These are phyloP conservation scores for Phytophthora lateralis DNA, from an alignment of 352 stramenopile species.

Conservation along the genomic window DNA sequence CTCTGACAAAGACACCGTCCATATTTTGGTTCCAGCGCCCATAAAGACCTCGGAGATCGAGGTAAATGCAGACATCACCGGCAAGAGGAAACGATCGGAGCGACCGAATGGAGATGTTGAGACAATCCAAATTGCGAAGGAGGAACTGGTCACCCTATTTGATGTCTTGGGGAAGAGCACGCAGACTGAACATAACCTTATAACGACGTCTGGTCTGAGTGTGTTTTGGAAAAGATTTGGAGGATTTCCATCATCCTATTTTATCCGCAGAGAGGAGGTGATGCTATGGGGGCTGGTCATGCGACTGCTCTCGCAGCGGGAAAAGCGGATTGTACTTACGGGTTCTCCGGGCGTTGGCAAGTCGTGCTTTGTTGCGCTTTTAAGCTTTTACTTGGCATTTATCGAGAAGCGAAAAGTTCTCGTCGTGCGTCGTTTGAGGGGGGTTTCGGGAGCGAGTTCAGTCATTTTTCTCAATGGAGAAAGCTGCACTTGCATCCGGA, in stretches of 20 bases:
- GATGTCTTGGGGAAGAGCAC: constrained; percentile 14
- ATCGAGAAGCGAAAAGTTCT: constrained; percentile 31
- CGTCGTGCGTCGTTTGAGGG: constrained; percentile 23
- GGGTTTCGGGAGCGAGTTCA: constrained; percentile 11
- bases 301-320: constrained; percentile 16
- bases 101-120: constrained; percentile 13
- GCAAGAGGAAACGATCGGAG: constrained; percentile 31
- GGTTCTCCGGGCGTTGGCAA: constrained; percentile 36
- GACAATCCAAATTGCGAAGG: constrained; percentile 5
- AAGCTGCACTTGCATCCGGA: constrained; percentile 17
- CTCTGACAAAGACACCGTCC: constrained; percentile 10
- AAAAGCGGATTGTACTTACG: constrained; percentile 26
- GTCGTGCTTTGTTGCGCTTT: constrained; percentile 30
- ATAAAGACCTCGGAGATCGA: constrained; percentile 4
- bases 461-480: constrained; percentile 29
- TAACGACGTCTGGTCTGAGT: constrained; percentile 15
- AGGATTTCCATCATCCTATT: constrained; percentile 32
- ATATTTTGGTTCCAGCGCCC: constrained; percentile 26
- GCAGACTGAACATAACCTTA: constrained; percentile 2
- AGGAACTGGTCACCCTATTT: constrained; percentile 20
- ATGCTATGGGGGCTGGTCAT: constrained; percentile 31
- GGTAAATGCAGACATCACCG: constrained; percentile 15
- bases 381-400: constrained; percentile 31
- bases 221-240: constrained; percentile 25
- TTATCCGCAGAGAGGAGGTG: constrained; percentile 28